These are phyloP conservation scores for Fusarium sp. DNA, from an alignment of 2,329 filamentous ascomycete species.

Conservation along the genomic window DNA sequence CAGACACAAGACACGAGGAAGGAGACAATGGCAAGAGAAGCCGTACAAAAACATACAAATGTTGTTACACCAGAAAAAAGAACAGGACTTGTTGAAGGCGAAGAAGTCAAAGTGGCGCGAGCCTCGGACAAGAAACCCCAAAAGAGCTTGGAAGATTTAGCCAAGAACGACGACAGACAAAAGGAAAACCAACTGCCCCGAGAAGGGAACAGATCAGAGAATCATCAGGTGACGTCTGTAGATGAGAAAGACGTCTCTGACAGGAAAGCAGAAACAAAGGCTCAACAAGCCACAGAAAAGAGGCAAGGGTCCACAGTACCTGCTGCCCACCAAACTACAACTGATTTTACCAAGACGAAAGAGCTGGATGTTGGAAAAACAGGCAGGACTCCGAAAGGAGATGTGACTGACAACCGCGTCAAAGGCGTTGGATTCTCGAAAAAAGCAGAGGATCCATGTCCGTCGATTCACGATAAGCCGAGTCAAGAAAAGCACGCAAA, in stretches of 20 bases:
- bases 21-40: background rate
- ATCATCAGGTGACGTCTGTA: slow-evolving; percentile 2
- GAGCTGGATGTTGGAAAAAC: background rate
- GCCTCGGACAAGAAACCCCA: slow-evolving; percentile 7
- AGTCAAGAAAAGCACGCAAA: slow-evolving; percentile 35
- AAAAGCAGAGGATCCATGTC: slow-evolving; percentile 20
- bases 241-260: slow-evolving; percentile 7
- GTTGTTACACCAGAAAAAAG: slow-evolving; percentile 1
- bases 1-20: background rate
- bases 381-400: background rate
- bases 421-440: slow-evolving; percentile 11
- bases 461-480: slow-evolving; percentile 36
- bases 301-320: slow-evolving; percentile 45
- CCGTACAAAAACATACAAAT: background rate
- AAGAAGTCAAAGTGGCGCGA: slow-evolving; percentile 27
- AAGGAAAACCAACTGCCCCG: slow-evolving; percentile 8
- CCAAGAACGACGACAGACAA: slow-evolving; percentile 11
- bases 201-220: slow-evolving; percentile 13
- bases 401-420: background rate
- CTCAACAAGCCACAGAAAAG: slow-evolving; percentile 28
- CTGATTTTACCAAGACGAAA: slow-evolving; percentile 15
- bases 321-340: slow-evolving; percentile 35
- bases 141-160: slow-evolving; percentile 6
- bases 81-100: background rate
- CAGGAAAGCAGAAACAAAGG: slow-evolving; percentile 22